A percentile compares a stretch with the other conserved stretches of the same genome.
These are phyloP conservation scores for Malus fusca DNA, from an alignment of 306 rosid genomes.

Conservation along the genomic window DNA sequence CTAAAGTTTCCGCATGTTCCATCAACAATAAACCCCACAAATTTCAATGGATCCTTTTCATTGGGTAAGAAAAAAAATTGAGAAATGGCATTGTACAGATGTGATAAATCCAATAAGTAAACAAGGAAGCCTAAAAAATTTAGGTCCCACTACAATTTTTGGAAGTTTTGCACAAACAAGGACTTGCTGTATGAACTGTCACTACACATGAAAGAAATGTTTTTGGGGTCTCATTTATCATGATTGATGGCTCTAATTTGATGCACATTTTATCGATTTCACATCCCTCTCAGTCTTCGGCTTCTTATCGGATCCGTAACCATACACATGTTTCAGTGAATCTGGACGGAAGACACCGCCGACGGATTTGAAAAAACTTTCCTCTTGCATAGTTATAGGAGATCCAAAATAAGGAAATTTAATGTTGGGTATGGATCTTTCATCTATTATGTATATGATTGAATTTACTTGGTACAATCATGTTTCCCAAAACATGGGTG, in stretches of 20 bases:
- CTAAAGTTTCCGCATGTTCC: neutral
- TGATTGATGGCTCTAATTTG: neutral
- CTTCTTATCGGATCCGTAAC: constrained; percentile 15
- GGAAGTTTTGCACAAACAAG: constrained; percentile 16
- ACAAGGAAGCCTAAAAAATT: neutral
- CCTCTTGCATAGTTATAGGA: neutral
- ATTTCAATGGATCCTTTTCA: too few relatives aligned
- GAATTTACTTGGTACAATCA: neutral
- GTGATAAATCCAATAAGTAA: neutral
- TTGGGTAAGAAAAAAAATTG: neutral
- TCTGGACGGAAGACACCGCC: neutral
- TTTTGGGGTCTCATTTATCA: neutral
- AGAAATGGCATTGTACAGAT: neutral
- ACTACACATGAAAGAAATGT: neutral
- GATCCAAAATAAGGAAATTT: neutral
- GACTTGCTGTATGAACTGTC: constrained; percentile 19
- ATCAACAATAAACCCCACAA: neutral
- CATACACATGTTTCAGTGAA: constrained; percentile 40
- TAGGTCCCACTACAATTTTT: constrained; percentile 17
- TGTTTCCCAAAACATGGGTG: neutral
- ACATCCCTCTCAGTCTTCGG: neutral
- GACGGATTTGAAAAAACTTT: neutral
- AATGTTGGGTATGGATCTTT: neutral
- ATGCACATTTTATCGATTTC: neutral
- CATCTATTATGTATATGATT: neutral